These are phyloP conservation scores for Malus fusca DNA, from an alignment of 306 rosid genomes.

Conservation along the genomic window DNA sequence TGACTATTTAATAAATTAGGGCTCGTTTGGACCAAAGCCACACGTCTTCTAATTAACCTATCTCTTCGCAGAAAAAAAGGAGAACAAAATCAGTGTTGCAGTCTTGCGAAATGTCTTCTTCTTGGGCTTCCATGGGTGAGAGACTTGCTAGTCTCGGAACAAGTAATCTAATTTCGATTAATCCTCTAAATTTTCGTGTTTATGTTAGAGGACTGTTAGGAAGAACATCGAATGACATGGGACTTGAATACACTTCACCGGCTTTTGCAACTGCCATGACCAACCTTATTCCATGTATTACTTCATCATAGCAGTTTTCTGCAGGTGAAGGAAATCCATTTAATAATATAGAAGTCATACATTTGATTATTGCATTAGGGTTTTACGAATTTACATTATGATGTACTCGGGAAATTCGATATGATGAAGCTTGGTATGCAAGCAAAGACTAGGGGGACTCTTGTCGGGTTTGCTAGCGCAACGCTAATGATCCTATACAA, in stretches of 20 bases:
- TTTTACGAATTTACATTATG: background rate
- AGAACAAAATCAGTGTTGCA: conserved; percentile 7
- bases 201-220: conserved; percentile 13
- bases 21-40: background rate
- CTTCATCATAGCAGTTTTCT: conserved; percentile 16
- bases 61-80: conserved; percentile 4
- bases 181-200: too few species aligned
- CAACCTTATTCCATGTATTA: conserved; percentile 14
- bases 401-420: background rate
- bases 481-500: conserved; percentile 20
- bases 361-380: background rate
- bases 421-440: background rate
- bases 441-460: conserved; percentile 19
- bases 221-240: conserved; percentile 4
- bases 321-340: conserved; percentile 3
- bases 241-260: conserved; percentile 14
- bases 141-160: background rate
- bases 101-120: conserved; percentile 16
- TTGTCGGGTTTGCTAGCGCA: conserved; percentile 11
- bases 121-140: conserved; percentile 16
- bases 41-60: background rate
- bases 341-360: background rate
- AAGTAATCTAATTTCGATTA: too few species aligned
- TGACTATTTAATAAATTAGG: too few species aligned
- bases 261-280: conserved; percentile 6